phyloP scores from a whole-genome alignment of 2,329 filamentous ascomycete genomes.

The Drechslera avenae region DNA sequence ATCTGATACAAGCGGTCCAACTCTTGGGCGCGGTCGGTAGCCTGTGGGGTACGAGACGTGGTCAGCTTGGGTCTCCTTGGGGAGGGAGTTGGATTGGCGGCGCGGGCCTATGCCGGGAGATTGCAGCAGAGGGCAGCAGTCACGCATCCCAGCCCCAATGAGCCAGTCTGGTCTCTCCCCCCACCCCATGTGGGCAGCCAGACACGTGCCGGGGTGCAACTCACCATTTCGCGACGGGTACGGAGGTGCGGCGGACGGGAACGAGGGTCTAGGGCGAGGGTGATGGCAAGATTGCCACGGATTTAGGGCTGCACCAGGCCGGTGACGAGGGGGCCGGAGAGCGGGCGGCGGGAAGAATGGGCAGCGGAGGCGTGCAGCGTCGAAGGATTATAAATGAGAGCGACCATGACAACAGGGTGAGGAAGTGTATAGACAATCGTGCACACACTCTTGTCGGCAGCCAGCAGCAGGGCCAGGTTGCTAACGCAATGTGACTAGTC shows the following conservation, averaged over 20 bases:
- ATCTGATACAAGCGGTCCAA: slow-evolving; percentile 56
- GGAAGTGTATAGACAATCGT: slow-evolving; percentile 8
- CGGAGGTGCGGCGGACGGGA: slow-evolving; percentile 7
- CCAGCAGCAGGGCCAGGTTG: slow-evolving; percentile 7
- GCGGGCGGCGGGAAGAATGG: slow-evolving; percentile 11
- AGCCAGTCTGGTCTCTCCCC: neutral
- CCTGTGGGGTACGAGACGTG: slow-evolving; percentile 33
- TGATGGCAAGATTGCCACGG: slow-evolving; percentile 24
- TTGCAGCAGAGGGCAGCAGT: slow-evolving; percentile 4
- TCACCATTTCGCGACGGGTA: slow-evolving; percentile 34
- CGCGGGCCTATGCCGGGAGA: slow-evolving; percentile 13
- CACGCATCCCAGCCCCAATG: neutral
- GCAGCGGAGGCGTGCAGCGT: slow-evolving; percentile 9
- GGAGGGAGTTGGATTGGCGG: slow-evolving; percentile 2
- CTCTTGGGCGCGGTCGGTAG: slow-evolving; percentile 51
- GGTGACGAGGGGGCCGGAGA: slow-evolving; percentile 17
- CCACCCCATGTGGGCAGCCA: neutral
- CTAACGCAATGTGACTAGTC: slow-evolving; percentile 6
- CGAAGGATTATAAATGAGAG: slow-evolving; percentile 11
- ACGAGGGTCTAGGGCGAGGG: too few species aligned
- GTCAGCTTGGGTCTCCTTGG: slow-evolving; percentile 33
- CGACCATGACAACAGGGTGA: slow-evolving; percentile 15
- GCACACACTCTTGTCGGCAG: slow-evolving; percentile 8
- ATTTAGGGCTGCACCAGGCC: slow-evolving; percentile 16
- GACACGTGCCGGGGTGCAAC: slow-evolving; percentile 6